Percentiles rank a stretch among this genome's conserved stretches.
Evolutionary conservation across 2,329 filamentous ascomycete genomes (phyloP).

Genomic region (Dryadomyces quercus-mongolicae): DNA sequence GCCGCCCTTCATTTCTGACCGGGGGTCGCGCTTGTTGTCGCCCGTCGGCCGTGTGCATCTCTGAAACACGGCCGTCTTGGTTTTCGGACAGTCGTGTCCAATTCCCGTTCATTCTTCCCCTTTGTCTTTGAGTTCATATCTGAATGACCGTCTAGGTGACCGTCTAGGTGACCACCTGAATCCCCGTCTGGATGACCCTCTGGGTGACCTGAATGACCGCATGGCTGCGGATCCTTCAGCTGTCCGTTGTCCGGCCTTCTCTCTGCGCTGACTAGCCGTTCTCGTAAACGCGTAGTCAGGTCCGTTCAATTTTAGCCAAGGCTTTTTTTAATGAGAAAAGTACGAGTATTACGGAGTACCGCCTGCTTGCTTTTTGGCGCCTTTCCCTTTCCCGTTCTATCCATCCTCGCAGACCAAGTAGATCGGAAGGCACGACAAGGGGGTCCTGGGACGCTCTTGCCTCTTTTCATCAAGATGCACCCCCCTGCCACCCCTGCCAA

Average conservation of each 20-base stretch:
- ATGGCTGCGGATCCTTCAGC: not conserved
- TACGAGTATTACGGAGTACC: too few relatives aligned
- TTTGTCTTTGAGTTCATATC: too few relatives aligned
- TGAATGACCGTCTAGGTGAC: too few relatives aligned
- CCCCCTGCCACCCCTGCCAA: not conserved
- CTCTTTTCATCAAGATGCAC: not conserved
- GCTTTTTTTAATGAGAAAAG: not conserved
- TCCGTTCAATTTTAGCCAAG: not conserved
- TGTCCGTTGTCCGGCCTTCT: not conserved
- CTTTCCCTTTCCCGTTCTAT: not conserved
- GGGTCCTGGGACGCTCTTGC: slow-evolving; percentile 4
- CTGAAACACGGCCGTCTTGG: slow-evolving; percentile 8
- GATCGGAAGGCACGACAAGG: not conserved
- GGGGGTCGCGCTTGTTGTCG: too few relatives aligned
- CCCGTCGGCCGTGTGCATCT: not conserved
- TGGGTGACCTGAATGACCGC: too few relatives aligned
- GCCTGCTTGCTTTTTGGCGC: too few relatives aligned
- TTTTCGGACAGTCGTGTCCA: not conserved
- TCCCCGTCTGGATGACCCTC: too few relatives aligned
- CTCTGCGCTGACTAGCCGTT: not conserved
- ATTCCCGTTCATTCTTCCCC: too few relatives aligned
- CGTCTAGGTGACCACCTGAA: too few relatives aligned
- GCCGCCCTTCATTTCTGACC: not conserved
- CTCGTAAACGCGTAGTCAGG: not conserved
- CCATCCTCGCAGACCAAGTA: not conserved